Percentiles rank a stretch among this genome's conserved stretches.
These are phyloP conservation scores for Dothistroma septosporum DNA, from an alignment of 2,329 filamentous ascomycete genomes.

Conservation along the genomic window DNA sequence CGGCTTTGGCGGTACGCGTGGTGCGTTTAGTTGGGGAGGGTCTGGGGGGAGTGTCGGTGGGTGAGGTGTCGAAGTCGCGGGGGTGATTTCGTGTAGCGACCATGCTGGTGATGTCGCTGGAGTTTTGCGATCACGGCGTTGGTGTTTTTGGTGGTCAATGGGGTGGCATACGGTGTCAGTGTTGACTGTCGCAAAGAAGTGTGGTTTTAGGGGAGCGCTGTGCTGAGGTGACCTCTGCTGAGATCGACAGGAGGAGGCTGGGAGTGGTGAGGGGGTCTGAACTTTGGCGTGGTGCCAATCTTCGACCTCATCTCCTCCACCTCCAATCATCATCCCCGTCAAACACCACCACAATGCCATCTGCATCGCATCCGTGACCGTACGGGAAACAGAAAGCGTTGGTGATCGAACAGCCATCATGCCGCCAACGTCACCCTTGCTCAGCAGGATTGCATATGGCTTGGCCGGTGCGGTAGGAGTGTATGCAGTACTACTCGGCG, in stretches of 20 bases:
- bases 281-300: background rate
- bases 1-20: slow-evolving; percentile 17
- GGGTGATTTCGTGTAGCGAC: slow-evolving; percentile 56
- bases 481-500: slow-evolving; percentile 29
- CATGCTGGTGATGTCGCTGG: slow-evolving; percentile 38
- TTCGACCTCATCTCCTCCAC: background rate
- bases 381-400: background rate
- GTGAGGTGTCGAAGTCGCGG: slow-evolving; percentile 39
- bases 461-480: slow-evolving; percentile 23
- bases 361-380: background rate
- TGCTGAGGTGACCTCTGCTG: background rate
- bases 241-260: slow-evolving; percentile 1
- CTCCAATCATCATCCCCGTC: background rate
- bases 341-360: background rate
- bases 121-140: background rate
- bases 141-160: background rate
- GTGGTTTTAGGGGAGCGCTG: background rate
- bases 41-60: slow-evolving; percentile 1
- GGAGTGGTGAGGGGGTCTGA: background rate
- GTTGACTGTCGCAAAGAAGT: background rate
- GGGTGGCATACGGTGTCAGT: background rate
- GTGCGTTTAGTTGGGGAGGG: slow-evolving; percentile 25
- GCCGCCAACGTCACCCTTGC: slow-evolving; percentile 5
- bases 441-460: slow-evolving; percentile 15
- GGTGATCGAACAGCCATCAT: slow-evolving; percentile 3